These are phyloP conservation scores for Lablab purpureus DNA, from an alignment of 306 rosid species.

Conservation along the genomic window DNA sequence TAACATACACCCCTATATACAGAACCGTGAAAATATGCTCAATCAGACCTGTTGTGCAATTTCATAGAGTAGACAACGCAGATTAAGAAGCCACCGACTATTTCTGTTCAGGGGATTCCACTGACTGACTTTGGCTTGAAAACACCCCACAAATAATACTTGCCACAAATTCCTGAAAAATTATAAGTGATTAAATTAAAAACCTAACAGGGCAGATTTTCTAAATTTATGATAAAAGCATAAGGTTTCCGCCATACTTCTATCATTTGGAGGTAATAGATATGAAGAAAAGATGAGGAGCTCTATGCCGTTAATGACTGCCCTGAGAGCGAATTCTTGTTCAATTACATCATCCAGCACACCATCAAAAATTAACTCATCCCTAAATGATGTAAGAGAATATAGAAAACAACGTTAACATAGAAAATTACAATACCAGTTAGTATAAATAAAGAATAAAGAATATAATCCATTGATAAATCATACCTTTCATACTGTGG, in stretches of 20 bases:
- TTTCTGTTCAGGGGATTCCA: not conserved
- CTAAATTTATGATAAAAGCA: conserved; percentile 6
- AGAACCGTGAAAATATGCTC: not conserved
- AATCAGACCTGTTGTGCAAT: not conserved
- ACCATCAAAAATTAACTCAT: conserved; percentile 40
- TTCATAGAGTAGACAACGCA: not conserved
- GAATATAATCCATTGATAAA: conserved; percentile 25
- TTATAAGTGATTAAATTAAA: conserved; percentile 16
- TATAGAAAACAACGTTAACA: not conserved
- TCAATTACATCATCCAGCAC: conserved; percentile 37
- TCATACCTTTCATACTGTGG: conserved; percentile 50
- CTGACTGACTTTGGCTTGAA: conserved; percentile 33
- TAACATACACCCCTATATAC: conserved; percentile 17
- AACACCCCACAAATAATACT: conserved; percentile 50
- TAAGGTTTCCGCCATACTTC: conserved; percentile 39
- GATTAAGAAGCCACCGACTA: not conserved
- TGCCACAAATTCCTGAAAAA: conserved; percentile 44
- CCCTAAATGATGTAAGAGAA: conserved; percentile 34
- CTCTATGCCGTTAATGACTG: conserved; percentile 30
- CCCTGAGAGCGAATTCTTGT: conserved; percentile 39
- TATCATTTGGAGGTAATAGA: conserved; percentile 38
- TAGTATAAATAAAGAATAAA: not conserved
- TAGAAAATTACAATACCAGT: conserved; percentile 3
- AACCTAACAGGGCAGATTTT: not conserved
- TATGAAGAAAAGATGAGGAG: conserved; percentile 49